Evolutionary conservation across 2,329 filamentous ascomycete genomes (phyloP).

Genomic region (Diaporthe citriasiana): DNA sequence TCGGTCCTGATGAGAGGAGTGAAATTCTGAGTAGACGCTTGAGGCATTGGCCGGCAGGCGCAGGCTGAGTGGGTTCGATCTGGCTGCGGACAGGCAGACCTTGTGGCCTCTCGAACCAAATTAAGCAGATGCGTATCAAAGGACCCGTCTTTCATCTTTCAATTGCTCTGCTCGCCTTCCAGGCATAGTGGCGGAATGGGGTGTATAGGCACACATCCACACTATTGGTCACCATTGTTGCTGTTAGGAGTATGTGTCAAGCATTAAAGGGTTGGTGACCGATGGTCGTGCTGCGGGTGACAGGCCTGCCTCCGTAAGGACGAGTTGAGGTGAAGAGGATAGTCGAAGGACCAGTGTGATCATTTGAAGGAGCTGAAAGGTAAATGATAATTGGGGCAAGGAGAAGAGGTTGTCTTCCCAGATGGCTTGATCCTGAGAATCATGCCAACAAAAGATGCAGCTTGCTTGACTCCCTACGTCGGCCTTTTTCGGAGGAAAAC

Average conservation of each 20-base stretch:
- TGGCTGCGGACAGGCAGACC: neutral
- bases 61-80: neutral
- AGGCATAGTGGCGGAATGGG: neutral
- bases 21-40: neutral
- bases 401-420: neutral
- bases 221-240: neutral
- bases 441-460: neutral
- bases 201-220: neutral
- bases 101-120: too few species aligned
- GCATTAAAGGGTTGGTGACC: neutral
- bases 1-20: neutral
- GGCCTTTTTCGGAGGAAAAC: neutral
- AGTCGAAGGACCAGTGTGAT: neutral
- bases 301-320: too few species aligned
- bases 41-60: neutral
- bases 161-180: neutral
- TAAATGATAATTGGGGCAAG: neutral
- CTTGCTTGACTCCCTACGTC: neutral
- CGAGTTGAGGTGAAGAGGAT: neutral
- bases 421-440: neutral
- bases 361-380: neutral
- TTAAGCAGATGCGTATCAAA: neutral
- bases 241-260: neutral
- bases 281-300: too few species aligned
- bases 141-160: neutral